Conservation (phyloP, 345 rosid genomes). For the Carallia pectinifolia region DNA sequence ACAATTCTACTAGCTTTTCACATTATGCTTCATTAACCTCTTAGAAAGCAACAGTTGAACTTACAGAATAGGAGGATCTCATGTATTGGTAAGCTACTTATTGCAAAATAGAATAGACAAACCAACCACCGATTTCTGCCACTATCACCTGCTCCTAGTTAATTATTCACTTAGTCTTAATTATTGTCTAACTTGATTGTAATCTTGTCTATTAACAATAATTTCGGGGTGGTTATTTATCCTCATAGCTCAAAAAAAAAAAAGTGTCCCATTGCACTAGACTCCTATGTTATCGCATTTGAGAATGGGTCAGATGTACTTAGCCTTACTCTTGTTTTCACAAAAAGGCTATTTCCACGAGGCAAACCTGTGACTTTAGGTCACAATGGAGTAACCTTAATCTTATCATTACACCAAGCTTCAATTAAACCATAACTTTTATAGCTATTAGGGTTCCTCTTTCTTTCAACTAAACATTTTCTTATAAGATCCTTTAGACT, state of each 20-base stretch:
- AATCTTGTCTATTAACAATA: neutral
- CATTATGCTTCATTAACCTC: neutral
- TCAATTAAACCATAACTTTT: neutral
- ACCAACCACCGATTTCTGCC: slow-evolving; percentile 19
- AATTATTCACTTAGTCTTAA: slow-evolving; percentile 8
- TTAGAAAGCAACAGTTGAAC: slow-evolving; percentile 16
- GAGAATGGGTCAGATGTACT: too few species aligned
- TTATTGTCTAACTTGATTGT: slow-evolving; percentile 17
- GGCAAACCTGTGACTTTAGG: too few species aligned
- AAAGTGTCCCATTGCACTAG: too few species aligned
- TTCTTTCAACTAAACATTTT: neutral
- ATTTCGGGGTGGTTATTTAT: slow-evolving; percentile 8
- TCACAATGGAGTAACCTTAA: too few species aligned
- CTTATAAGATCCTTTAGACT: too few species aligned
- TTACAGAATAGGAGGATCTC: slow-evolving; percentile 12
- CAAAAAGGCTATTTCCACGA: too few species aligned
- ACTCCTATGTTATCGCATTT: too few species aligned
- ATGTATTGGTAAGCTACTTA: slow-evolving; percentile 3
- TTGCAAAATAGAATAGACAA: slow-evolving; percentile 18
- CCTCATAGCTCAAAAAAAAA: neutral
- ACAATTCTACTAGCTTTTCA: neutral
- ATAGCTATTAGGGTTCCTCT: neutral
- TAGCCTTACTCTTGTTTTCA: too few species aligned
- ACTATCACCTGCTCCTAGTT: neutral
- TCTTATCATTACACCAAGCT: too few species aligned